Conservation (phyloP, 2,329 filamentous ascomycete species). For the Periconia macrospinosa region DNA sequence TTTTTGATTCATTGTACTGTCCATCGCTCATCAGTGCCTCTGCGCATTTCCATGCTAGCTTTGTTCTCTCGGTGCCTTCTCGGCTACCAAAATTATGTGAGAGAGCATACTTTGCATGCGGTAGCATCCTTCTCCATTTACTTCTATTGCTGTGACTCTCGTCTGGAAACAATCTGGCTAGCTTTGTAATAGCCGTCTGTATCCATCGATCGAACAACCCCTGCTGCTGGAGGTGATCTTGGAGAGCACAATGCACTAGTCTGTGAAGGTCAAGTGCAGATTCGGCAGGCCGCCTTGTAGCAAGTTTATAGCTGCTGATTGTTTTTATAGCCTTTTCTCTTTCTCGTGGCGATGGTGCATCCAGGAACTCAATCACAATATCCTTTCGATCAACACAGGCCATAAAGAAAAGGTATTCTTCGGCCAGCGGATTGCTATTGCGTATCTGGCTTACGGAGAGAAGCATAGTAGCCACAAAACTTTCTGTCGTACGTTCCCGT, state of each 20-base stretch:
- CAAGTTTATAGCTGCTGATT: constrained; percentile 34
- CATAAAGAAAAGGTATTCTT: constrained; percentile 42
- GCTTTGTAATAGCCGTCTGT: constrained; percentile 6
- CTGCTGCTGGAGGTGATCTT: constrained; percentile 7
- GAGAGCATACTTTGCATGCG: no score
- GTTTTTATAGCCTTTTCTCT: constrained; percentile 31
- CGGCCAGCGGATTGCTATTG: constrained; percentile 29
- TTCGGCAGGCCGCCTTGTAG: constrained; percentile 15
- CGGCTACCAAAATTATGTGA: no score
- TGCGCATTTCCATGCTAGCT: no score
- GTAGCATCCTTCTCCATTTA: constrained; percentile 1
- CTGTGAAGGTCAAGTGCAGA: constrained; percentile 29
- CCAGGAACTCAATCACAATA: constrained; percentile 29
- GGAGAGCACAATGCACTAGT: constrained; percentile 30
- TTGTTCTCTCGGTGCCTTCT: no score
- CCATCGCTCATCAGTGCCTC: not conserved
- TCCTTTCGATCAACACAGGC: constrained; percentile 33
- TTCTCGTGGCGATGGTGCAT: constrained; percentile 7
- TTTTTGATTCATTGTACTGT: no score
- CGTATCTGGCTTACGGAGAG: constrained; percentile 43
- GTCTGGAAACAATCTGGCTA: constrained; percentile 19
- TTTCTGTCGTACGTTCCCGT: no score
- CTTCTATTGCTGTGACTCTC: constrained; percentile 10
- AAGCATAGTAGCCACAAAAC: constrained; percentile 44
- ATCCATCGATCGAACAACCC: constrained; percentile 6